These are phyloP conservation scores for Chlorociboria aeruginascens DNA, from an alignment of 495 filamentous ascomycete genomes.

Conservation along the genomic window DNA sequence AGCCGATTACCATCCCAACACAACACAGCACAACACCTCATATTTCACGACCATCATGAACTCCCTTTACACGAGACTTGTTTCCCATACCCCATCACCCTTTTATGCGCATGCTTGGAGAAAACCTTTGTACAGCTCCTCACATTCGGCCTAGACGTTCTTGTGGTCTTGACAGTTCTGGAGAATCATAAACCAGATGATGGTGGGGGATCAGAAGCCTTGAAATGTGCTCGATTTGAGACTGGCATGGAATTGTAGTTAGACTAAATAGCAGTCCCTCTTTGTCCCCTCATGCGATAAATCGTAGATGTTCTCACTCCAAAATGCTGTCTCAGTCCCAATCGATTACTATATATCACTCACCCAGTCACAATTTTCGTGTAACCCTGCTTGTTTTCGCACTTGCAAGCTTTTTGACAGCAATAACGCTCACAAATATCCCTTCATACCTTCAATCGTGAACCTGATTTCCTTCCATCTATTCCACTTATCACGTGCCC, in stretches of 20 bases:
- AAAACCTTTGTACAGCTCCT: slow-evolving; percentile 4
- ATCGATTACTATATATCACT: too few species aligned
- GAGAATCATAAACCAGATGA: slow-evolving; percentile 16
- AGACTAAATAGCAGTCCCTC: slow-evolving; percentile 23
- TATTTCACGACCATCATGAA: slow-evolving; percentile 15
- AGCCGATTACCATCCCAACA: slow-evolving; percentile 3
- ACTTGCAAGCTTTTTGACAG: too few species aligned
- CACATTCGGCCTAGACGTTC: slow-evolving; percentile 3
- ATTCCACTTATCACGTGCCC: too few species aligned
- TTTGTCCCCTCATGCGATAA: slow-evolving; percentile 8
- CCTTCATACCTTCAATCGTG: too few species aligned
- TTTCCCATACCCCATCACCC: slow-evolving; percentile 9
- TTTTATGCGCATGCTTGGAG: slow-evolving; percentile 9
- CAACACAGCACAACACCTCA: background rate
- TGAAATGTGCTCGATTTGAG: slow-evolving; percentile 6
- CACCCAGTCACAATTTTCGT: too few species aligned
- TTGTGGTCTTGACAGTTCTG: slow-evolving; percentile 7
- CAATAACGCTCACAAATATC: too few species aligned
- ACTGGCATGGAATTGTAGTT: slow-evolving; percentile 17
- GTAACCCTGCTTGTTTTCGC: too few species aligned
- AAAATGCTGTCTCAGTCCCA: too few species aligned
- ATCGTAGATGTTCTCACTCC: background rate
- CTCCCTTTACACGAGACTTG: slow-evolving; percentile 13
- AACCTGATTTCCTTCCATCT: too few species aligned
- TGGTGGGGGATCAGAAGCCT: slow-evolving; percentile 14